A percentile compares a stretch with the other conserved stretches of the same genome.
Conservation (phyloP, 179 eudicot species). For the Patellifolia procumbens region DNA sequence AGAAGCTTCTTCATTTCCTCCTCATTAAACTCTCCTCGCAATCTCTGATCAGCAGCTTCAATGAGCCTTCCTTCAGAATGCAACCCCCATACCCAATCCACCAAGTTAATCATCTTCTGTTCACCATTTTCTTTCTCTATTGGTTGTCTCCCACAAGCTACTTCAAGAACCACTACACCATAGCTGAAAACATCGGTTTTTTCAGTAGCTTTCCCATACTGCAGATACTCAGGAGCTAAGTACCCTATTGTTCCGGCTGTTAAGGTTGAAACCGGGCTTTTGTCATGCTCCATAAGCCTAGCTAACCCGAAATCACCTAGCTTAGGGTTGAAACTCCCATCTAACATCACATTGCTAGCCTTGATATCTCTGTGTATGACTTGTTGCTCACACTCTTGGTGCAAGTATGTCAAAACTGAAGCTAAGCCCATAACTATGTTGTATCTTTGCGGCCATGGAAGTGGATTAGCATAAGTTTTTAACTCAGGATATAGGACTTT, state of each 20-base stretch:
- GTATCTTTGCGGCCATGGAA: slow-evolving; percentile 65
- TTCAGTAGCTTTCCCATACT: slow-evolving; percentile 84
- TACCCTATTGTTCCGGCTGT: slow-evolving; percentile 97
- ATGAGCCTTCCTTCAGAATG: slow-evolving; percentile 59
- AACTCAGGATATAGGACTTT: slow-evolving; percentile 51
- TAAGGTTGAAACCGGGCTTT: slow-evolving; percentile 78
- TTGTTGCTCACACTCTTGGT: slow-evolving; percentile 89
- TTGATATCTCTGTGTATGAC: slow-evolving; percentile 91
- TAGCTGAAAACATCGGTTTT: slow-evolving; percentile 88
- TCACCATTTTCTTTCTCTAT: slow-evolving; percentile 59
- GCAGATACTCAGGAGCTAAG: slow-evolving; percentile 90
- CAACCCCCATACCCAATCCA: slow-evolving; percentile 90
- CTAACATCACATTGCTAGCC: slow-evolving; percentile 80
- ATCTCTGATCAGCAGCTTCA: slow-evolving; percentile 57
- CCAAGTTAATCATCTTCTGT: slow-evolving; percentile 60
- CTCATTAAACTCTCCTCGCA: slow-evolving; percentile 54
- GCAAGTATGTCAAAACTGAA: slow-evolving; percentile 75
- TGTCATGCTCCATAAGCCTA: slow-evolving; percentile 76
- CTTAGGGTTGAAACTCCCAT: slow-evolving; percentile 57
- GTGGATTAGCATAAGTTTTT: slow-evolving; percentile 31
- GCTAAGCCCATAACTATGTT: slow-evolving; percentile 82
- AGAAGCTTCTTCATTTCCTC: slow-evolving; percentile 57
- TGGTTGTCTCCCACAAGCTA: slow-evolving; percentile 84
- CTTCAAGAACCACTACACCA: slow-evolving; percentile 88
- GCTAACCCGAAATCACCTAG: slow-evolving; percentile 93